These are phyloP conservation scores for Leishmania braziliensis DNA, from an alignment of 208 protist species.

Conservation along the genomic window DNA sequence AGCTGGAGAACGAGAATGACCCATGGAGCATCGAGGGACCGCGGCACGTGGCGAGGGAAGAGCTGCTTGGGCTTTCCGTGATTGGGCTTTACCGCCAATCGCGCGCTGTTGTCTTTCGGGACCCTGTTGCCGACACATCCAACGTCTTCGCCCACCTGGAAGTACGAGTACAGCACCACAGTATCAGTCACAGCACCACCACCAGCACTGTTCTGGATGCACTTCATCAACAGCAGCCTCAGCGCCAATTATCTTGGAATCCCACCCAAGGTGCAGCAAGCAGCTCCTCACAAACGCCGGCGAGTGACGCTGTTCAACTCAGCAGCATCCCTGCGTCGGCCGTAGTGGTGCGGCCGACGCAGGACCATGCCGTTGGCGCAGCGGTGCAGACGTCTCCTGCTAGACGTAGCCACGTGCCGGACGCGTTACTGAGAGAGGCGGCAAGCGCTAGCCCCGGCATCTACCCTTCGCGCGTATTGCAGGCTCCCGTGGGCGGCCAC, in stretches of 20 bases:
- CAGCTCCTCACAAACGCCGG: not conserved
- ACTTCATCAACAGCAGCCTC: not conserved
- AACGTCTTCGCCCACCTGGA: constrained; percentile 49
- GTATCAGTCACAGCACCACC: not conserved
- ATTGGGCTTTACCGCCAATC: constrained; percentile 74
- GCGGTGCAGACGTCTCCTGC: not conserved
- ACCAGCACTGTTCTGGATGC: not conserved
- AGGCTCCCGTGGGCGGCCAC: not conserved
- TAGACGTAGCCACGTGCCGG: too few species aligned
- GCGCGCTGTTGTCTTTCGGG: constrained; percentile 64
- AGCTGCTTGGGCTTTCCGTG: constrained; percentile 76
- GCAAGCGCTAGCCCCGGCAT: not conserved
- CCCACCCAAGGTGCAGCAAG: not conserved
- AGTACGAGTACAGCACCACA: constrained; percentile 3
- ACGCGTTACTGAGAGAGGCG: not conserved
- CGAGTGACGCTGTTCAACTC: constrained; percentile 6
- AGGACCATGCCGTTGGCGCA: not conserved
- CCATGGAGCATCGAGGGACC: constrained; percentile 23
- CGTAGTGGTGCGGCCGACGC: not conserved
- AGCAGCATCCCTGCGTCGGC: constrained; percentile 6
- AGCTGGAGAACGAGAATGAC: constrained; percentile 23
- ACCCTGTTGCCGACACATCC: constrained; percentile 53
- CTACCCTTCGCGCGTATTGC: constrained; percentile 2
- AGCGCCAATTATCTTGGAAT: not conserved
- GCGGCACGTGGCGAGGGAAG: constrained; percentile 68